These are phyloP conservation scores for Oxalis stricta DNA, from an alignment of 441 rosid genomes.

Conservation along the genomic window DNA sequence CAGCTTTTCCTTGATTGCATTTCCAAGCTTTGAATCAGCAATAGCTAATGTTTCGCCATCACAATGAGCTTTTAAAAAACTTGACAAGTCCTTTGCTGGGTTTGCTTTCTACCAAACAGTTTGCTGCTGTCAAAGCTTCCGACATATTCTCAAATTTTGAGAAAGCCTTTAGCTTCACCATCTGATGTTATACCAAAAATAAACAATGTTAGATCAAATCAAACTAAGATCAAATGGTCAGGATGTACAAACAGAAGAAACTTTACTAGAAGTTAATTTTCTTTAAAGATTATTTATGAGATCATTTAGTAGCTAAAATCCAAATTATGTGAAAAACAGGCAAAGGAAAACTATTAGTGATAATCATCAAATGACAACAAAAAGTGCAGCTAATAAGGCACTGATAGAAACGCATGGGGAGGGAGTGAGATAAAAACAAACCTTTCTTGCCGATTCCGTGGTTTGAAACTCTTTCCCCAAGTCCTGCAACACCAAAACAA, in stretches of 20 bases:
- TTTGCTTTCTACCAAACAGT: constrained; percentile 49
- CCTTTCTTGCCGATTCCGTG: constrained; percentile 61
- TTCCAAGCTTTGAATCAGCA: constrained; percentile 91
- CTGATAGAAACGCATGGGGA: background rate
- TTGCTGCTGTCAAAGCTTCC: constrained; percentile 76
- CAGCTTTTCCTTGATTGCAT: constrained; percentile 77
- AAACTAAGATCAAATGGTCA: background rate
- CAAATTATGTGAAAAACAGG: background rate
- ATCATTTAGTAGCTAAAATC: background rate
- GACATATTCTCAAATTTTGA: constrained; percentile 75
- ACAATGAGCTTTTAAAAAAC: constrained; percentile 58
- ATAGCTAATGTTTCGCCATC: constrained; percentile 57
- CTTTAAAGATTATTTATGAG: background rate
- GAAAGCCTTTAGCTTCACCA: constrained; percentile 71
- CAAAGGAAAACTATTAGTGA: background rate
- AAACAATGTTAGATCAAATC: background rate
- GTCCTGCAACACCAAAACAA: constrained; percentile 27
- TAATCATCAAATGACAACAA: background rate
- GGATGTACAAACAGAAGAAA: background rate
- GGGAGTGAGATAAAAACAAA: background rate
- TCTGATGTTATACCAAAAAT: constrained; percentile 18
- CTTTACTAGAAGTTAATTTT: too few species aligned
- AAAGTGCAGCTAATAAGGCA: background rate
- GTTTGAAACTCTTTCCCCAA: constrained; percentile 45
- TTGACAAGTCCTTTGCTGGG: constrained; percentile 65